phyloP scores from a whole-genome alignment of 2,329 filamentous ascomycete genomes.

The Aspergillus novoparasiticus region DNA sequence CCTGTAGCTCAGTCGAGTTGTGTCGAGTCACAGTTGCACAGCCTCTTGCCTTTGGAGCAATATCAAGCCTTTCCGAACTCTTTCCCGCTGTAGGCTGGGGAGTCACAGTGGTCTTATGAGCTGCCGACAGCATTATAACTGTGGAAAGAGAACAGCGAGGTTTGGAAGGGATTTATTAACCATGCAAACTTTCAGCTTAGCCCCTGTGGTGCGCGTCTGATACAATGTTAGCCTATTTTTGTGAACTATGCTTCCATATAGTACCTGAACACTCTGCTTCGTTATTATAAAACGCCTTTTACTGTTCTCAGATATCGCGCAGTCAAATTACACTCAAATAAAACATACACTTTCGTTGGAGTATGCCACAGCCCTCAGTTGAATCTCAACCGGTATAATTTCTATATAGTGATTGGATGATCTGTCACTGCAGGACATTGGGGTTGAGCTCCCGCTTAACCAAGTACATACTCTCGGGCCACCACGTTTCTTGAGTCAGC shows the following conservation, averaged over 20 bases:
- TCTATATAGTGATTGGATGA: not conserved
- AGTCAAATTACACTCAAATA: not conserved
- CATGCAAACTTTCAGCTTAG: not conserved
- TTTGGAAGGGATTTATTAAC: not conserved
- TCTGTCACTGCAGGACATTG: not conserved
- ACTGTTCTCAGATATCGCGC: not conserved
- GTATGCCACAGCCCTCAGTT: not conserved
- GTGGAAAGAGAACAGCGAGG: not conserved
- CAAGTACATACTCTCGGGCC: conserved; percentile 29
- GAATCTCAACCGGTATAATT: not conserved
- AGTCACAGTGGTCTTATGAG: conserved; percentile 14
- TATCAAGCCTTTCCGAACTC: conserved; percentile 18
- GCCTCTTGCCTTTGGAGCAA: conserved; percentile 13
- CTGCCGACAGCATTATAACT: conserved; percentile 10
- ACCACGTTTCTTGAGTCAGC: conserved; percentile 21
- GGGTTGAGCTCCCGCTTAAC: conserved; percentile 20
- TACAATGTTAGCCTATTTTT: not conserved
- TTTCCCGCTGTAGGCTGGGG: conserved; percentile 18
- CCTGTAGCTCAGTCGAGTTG: conserved; percentile 13
- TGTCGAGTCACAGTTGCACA: conserved; percentile 13
- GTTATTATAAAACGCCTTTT: no score
- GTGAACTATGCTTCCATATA: not conserved
- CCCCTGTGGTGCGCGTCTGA: not conserved
- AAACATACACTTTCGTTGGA: not conserved
- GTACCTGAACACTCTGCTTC: no score